Conservation (phyloP, 306 rosid species). For the Phaseolus lunatus region DNA sequence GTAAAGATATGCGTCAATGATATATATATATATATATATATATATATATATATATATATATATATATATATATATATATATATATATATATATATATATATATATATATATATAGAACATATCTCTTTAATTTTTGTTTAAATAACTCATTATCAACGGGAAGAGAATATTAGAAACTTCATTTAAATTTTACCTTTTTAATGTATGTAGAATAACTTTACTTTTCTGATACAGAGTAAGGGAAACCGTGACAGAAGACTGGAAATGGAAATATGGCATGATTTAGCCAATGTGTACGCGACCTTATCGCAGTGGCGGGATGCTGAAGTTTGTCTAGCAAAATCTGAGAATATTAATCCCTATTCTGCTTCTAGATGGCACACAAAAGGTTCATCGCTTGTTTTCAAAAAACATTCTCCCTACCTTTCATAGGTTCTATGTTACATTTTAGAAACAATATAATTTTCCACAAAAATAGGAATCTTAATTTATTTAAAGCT, state of each 20-base stretch:
- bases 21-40: no score
- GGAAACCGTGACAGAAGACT: slow-evolving; percentile 64
- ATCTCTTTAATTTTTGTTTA: not conserved
- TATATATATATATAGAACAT: not conserved
- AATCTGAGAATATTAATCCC: slow-evolving; percentile 76
- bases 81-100: no score
- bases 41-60: no score
- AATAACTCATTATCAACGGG: not conserved
- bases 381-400: slow-evolving; percentile 63
- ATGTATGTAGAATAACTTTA: slow-evolving; percentile 10
- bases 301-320: slow-evolving; percentile 80
- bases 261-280: slow-evolving; percentile 96
- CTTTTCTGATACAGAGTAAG: slow-evolving; percentile 53
- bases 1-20: slow-evolving; percentile 59
- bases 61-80: no score
- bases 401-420: not conserved
- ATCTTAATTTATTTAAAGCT: slow-evolving; percentile 4
- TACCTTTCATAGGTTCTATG: not conserved
- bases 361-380: slow-evolving; percentile 92
- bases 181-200: not conserved
- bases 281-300: slow-evolving; percentile 75
- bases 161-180: slow-evolving; percentile 25
- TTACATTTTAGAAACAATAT: not conserved
- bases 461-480: not conserved
- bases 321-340: slow-evolving; percentile 87